Base-by-base conservation (phyloP, 2,329 filamentous ascomycete genomes). In the Pseudogymnoascus sp. region DNA sequence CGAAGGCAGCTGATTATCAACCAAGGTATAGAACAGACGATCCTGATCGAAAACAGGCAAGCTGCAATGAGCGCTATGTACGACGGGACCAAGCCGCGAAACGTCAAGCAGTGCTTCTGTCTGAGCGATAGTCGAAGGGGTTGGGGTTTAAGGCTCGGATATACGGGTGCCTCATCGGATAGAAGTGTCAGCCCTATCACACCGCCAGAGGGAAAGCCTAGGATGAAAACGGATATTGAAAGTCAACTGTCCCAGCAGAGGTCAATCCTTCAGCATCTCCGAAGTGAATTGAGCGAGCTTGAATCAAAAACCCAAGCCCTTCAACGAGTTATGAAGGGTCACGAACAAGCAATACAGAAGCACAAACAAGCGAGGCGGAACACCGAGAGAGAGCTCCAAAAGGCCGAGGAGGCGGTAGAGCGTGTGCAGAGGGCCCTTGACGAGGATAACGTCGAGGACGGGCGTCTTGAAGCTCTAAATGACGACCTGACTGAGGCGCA, bases 1-100 rank as follows among this genome's bases (percentile, higher is more conserved):
- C 86, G 86, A 58, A 88, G 91, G 63, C 87, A 92, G 63, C 77
- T 97, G 54, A 87, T 99, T 69, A 94, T 97, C 71, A 87, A 86
- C 64, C 82, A 91, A 67, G 76, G 77, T 6, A 90, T 97, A 59
- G 94, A 99, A 64, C 92, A 97, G 72, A 85, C 87, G 6, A 83
- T 96, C 5, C 78, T 99, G 0, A 85, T 97, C 60, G 79, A 86
- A 61, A 79, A 87, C 30, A 79, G 89, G 28, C 73, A 79, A 1
- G 82, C 90, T 61, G 94, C 87, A 1, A 79, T 87, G 43, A 75
- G 79, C 3, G 81, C 89, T 50, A 89, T 96, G 81, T 84, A 88
- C 63, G 79, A 81, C 60, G 79, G 78, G 20, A 76, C 76, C 39
- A 77, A 57, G 50, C 85, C 87, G 1, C 79, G 75, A 12, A 93